phyloP scores from a whole-genome alignment of 257 asterid species.

The Voacanga thouarsii region DNA sequence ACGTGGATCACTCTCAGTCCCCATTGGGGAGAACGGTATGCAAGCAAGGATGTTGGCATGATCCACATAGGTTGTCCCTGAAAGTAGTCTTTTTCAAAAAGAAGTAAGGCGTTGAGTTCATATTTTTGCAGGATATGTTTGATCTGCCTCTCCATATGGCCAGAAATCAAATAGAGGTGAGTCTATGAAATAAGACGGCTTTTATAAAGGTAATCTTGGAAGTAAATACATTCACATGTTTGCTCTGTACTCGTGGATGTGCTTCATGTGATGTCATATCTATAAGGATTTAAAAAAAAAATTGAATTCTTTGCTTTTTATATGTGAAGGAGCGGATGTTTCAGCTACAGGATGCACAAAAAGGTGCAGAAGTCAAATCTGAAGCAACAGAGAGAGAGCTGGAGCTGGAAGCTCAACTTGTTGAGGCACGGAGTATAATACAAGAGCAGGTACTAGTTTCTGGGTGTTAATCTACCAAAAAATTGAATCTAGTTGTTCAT shows the following conservation, averaged over 20 bases:
- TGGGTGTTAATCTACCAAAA: not conserved
- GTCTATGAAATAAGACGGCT: slow-evolving; percentile 73
- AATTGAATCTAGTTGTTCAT: not conserved
- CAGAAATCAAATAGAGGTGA: slow-evolving; percentile 90
- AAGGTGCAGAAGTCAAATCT: slow-evolving; percentile 74
- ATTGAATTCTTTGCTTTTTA: slow-evolving; percentile 14
- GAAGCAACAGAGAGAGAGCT: slow-evolving; percentile 98
- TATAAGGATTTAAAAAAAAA: not conserved
- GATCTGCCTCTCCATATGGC: slow-evolving; percentile 93
- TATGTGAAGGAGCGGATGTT: slow-evolving; percentile 83
- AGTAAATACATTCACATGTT: not conserved
- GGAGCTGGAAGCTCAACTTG: slow-evolving; percentile 99
- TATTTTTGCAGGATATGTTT: slow-evolving; percentile 39
- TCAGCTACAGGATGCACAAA: slow-evolving; percentile 95
- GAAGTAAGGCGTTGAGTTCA: slow-evolving; percentile 13
- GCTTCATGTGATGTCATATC: not conserved
- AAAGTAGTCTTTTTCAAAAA: slow-evolving; percentile 20
- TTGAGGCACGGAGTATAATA: slow-evolving; percentile 96
- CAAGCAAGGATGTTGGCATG: slow-evolving; percentile 13
- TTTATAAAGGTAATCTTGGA: slow-evolving; percentile 62
- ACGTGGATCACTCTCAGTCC: slow-evolving; percentile 68
- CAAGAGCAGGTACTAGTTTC: slow-evolving; percentile 79
- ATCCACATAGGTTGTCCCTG: slow-evolving; percentile 3
- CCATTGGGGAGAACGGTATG: slow-evolving; percentile 93
- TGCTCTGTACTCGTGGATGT: not conserved